Base-by-base conservation (phyloP, 352 stramenopile genomes). In the Phytophthora uliginosa region DNA sequence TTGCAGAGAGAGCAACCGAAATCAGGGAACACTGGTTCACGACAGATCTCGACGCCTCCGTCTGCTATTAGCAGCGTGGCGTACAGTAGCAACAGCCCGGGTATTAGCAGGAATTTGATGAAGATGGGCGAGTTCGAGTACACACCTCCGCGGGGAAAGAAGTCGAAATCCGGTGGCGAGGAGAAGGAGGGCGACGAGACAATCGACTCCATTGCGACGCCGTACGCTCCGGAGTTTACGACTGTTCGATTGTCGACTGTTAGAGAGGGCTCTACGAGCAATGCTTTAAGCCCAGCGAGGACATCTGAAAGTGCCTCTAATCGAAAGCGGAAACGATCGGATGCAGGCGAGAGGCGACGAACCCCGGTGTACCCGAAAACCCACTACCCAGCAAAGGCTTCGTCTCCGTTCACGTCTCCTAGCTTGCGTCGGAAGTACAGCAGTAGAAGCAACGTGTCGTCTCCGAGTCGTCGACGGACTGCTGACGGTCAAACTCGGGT, bases 91-190 rank as follows among this genome's bases (percentile, higher is more conserved):
- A 79, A 79, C 34, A 94, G 84, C 40, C 88, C 88, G 7, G 77
- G 76, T 17, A 81, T 95, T 48, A 95, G 78, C 72, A 90, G 86
- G 33, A 92, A 95, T 68, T 66, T 95, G 31, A 93, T 94, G 85
- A 92, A 95, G 57, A 83, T 92, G 64, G 88, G 88, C 45, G 88
- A 83, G 5, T 95, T 95, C 28, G 88, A 94, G 67, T 90, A 85
- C 63, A 92, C 88, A 10, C 88, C 88, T 42, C 83, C 82, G 20
- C 85, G 65, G 26, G 66, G 51, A 3, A 76, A 77, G 22, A 85
- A 74, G 36, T 62, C 74, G 9, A 74, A 50, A 22, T 56, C 63
- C 2, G 4, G 13, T 36, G 58, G 28, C 6, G 65, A 74, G 45
- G 55, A 66, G 17, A 73, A 76, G n/a, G 69, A 77, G 57, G 60